Percentiles rank a stretch among this genome's conserved stretches.
Evolutionary conservation across 495 filamentous ascomycete species (phyloP).

Genomic region (Articulospora tetracladia): DNA sequence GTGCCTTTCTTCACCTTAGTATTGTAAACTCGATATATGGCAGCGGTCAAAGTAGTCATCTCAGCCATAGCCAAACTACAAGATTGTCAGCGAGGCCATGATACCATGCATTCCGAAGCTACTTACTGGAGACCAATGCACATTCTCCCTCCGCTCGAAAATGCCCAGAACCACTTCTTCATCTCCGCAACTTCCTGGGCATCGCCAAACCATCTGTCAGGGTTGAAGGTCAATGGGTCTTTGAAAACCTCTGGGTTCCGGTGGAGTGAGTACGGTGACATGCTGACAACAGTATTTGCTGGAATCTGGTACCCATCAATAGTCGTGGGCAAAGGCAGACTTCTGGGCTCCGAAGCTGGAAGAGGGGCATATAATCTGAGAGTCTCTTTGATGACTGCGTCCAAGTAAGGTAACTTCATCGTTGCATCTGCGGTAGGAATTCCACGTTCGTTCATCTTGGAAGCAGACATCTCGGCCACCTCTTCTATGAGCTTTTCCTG

Average conservation of each 20-base stretch:
- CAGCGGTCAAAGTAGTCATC: constrained; percentile 38
- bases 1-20: constrained; percentile 25
- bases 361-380: constrained; percentile 70
- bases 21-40: constrained; percentile 32
- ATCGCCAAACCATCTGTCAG: constrained; percentile 25
- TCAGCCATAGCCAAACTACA: constrained; percentile 38
- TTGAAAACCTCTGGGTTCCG: constrained; percentile 57
- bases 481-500: constrained; percentile 59
- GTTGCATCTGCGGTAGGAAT: constrained; percentile 41
- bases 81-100: neutral
- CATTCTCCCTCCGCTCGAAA: constrained; percentile 29
- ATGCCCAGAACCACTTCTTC: constrained; percentile 37
- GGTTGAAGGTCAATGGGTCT: constrained; percentile 34
- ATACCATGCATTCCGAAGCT: neutral
- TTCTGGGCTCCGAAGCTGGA: constrained; percentile 70
- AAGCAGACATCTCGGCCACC: constrained; percentile 43
- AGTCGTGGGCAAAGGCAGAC: constrained; percentile 45
- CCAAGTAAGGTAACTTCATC: constrained; percentile 62
- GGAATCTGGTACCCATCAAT: constrained; percentile 58
- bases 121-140: constrained; percentile 34
- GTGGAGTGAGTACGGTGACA: constrained; percentile 65
- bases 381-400: constrained; percentile 73
- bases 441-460: constrained; percentile 22
- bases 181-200: constrained; percentile 32
- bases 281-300: constrained; percentile 57